Evolutionary conservation across 768 basidiomycete species (phyloP).

Genomic region (Pleurotus sapidus): DNA sequence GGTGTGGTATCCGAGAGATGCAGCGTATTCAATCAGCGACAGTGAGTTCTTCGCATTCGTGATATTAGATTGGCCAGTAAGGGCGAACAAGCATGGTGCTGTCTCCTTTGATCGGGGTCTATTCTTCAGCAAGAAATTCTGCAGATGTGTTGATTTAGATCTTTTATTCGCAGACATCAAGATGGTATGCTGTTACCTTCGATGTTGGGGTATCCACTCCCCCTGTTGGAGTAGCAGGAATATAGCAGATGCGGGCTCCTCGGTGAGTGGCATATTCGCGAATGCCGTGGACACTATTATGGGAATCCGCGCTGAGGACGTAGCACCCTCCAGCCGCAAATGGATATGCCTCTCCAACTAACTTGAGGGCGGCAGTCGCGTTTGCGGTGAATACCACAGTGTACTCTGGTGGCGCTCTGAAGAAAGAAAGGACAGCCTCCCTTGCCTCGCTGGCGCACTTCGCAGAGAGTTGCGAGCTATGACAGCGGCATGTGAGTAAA

Average conservation of each 20-base stretch:
- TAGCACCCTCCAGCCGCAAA: conserved; percentile 57
- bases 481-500: conserved; percentile 6
- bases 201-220: conserved; percentile 58
- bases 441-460: conserved; percentile 68
- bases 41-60: conserved; percentile 72
- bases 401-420: conserved; percentile 72
- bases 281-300: conserved; percentile 84
- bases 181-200: conserved; percentile 42
- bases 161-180: conserved; percentile 15
- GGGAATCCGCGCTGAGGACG: conserved; percentile 74
- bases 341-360: conserved; percentile 80
- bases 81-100: conserved; percentile 62
- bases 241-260: conserved; percentile 60
- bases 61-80: conserved; percentile 83
- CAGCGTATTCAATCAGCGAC: conserved; percentile 60
- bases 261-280: conserved; percentile 61
- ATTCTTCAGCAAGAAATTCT: conserved; percentile 56
- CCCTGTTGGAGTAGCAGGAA: conserved; percentile 59
- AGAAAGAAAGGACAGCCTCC: conserved; percentile 70
- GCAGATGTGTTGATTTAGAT: conserved; percentile 15
- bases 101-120: conserved; percentile 41
- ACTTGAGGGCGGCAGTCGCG: conserved; percentile 74
- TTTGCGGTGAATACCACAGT: conserved; percentile 83
- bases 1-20: conserved; percentile 67
- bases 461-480: conserved; percentile 69